Conservation (phyloP, 345 rosid genomes). For the Citropsis articulata region DNA sequence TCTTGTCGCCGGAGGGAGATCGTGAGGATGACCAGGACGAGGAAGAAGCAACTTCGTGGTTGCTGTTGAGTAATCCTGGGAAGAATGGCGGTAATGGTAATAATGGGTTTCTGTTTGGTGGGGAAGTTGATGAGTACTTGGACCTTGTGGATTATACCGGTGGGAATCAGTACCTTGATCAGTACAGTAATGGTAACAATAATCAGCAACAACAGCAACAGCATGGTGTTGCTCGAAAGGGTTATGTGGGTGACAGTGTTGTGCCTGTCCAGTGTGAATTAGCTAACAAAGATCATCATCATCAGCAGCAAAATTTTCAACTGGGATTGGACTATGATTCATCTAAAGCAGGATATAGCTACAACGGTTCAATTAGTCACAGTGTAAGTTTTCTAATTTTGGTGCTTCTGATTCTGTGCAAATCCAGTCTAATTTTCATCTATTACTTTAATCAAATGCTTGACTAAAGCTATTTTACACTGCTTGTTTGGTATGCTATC, state of each 20-base stretch:
- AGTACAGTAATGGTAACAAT: conserved; percentile 14
- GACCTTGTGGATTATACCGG: conserved; percentile 69
- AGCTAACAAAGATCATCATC: conserved; percentile 34
- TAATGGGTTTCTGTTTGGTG: conserved; percentile 57
- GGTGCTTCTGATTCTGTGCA: neutral
- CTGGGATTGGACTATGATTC: conserved; percentile 49
- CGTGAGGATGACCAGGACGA: conserved; percentile 52
- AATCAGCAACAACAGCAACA: conserved; percentile 32
- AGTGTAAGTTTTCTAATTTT: conserved; percentile 43
- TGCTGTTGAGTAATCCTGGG: conserved; percentile 49
- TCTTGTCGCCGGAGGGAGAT: conserved; percentile 28
- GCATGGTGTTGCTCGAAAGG: conserved; percentile 37
- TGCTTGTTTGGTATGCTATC: neutral
- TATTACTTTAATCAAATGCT: too few species aligned
- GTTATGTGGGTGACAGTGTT: conserved; percentile 59
- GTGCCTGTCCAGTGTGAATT: conserved; percentile 61
- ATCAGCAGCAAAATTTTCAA: conserved; percentile 38
- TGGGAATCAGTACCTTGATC: conserved; percentile 48
- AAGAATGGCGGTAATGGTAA: conserved; percentile 30
- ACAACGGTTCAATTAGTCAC: conserved; percentile 45
- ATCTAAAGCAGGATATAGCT: conserved; percentile 43
- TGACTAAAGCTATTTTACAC: neutral
- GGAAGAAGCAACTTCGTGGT: conserved; percentile 82
- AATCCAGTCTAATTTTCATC: neutral
- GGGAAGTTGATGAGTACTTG: conserved; percentile 67